phyloP scores from a whole-genome alignment of 306 rosid genomes.

The Malus sieversii region DNA sequence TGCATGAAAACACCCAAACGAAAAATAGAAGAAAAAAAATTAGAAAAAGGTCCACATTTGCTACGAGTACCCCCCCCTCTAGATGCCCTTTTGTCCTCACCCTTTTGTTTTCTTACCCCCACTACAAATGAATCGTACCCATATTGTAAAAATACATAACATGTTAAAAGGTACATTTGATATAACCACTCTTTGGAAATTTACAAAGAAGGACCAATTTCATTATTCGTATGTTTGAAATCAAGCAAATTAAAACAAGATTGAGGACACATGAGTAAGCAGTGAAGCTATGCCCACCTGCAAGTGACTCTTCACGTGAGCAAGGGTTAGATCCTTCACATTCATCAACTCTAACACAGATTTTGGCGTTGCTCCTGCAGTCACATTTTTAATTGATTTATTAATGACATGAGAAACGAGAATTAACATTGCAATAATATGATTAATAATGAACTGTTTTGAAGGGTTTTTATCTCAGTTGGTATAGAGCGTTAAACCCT shows the following conservation, averaged over 20 bases:
- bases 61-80: slow-evolving; percentile 11
- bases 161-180: background rate
- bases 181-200: background rate
- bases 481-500: no score
- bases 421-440: background rate
- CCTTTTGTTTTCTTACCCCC: slow-evolving; percentile 40
- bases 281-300: slow-evolving; percentile 51
- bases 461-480: background rate
- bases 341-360: slow-evolving; percentile 90
- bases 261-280: slow-evolving; percentile 13
- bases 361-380: slow-evolving; percentile 86
- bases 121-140: slow-evolving; percentile 29
- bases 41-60: slow-evolving; percentile 23
- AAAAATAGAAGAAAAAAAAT: slow-evolving; percentile 19
- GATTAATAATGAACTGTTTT: no score
- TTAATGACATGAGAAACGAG: background rate
- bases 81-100: slow-evolving; percentile 61
- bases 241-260: slow-evolving; percentile 1
- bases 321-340: slow-evolving; percentile 92
- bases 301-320: slow-evolving; percentile 97
- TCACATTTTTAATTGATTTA: background rate
- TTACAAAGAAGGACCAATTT: background rate
- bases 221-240: background rate
- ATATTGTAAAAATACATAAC: slow-evolving; percentile 1
- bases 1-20: slow-evolving; percentile 46